Percentiles rank a stretch among this genome's conserved stretches.
These are phyloP conservation scores for Leccinum boreale DNA, from an alignment of 768 basidiomycete genomes.

Conservation along the genomic window DNA sequence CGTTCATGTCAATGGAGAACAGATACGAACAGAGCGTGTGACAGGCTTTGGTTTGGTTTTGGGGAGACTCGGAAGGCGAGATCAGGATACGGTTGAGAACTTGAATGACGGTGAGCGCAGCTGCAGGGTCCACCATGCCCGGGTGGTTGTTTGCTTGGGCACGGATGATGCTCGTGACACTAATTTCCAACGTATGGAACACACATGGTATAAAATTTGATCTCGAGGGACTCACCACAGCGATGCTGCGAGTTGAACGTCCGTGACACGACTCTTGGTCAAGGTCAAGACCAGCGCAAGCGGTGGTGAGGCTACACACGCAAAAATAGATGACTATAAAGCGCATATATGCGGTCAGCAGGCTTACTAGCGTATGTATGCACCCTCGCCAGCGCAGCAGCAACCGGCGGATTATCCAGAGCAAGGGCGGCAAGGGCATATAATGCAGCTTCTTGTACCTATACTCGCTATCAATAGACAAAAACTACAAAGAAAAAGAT, in stretches of 20 bases:
- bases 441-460: slow-evolving; percentile 68
- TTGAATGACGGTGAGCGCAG: slow-evolving; percentile 62
- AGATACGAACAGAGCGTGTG: slow-evolving; percentile 64
- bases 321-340: slow-evolving; percentile 1
- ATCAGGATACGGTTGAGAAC: slow-evolving; percentile 61
- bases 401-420: slow-evolving; percentile 57
- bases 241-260: slow-evolving; percentile 69
- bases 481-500: background rate
- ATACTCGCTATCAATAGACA: background rate
- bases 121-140: slow-evolving; percentile 39
- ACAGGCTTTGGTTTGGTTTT: slow-evolving; percentile 62
- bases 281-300: slow-evolving; percentile 46
- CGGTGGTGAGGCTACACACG: slow-evolving; percentile 10
- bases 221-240: slow-evolving; percentile 48
- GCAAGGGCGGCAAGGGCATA: slow-evolving; percentile 62
- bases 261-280: slow-evolving; percentile 54
- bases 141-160: slow-evolving; percentile 37
- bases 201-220: background rate
- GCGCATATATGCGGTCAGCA: slow-evolving; percentile 19
- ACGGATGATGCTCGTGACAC: slow-evolving; percentile 61
- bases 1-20: background rate
- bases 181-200: slow-evolving; percentile 21
- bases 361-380: slow-evolving; percentile 37
- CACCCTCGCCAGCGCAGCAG: slow-evolving; percentile 45
- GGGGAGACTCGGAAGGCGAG: slow-evolving; percentile 38